Evolutionary conservation across 257 asterid species (phyloP).

Genomic region (Solanum etuberosum): DNA sequence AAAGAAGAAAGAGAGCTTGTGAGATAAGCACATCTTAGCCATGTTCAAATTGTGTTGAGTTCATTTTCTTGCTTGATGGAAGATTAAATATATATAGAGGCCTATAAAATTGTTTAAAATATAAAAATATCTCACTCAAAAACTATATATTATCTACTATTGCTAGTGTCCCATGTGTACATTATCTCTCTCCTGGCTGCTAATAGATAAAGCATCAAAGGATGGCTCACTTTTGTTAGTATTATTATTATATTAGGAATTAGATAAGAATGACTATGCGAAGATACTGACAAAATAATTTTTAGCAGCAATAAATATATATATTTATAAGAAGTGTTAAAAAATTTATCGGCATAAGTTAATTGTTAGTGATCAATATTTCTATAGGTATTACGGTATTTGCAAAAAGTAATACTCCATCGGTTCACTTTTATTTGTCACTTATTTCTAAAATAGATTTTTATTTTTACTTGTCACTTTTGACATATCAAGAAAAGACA

Average conservation of each 20-base stretch:
- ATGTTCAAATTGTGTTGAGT: background rate
- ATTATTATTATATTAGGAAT: no score
- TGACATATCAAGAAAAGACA: no score
- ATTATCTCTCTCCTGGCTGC: background rate
- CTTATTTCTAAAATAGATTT: no score
- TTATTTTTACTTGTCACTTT: no score
- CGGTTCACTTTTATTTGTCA: no score
- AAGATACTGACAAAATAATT: no score
- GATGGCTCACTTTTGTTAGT: background rate
- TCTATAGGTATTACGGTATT: no score
- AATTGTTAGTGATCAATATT: no score
- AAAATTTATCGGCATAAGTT: no score
- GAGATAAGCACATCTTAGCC: background rate
- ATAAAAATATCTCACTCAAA: background rate
- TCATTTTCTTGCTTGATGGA: background rate
- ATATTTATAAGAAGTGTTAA: no score
- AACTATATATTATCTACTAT: background rate
- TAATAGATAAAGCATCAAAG: background rate
- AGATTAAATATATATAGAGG: background rate
- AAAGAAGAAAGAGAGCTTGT: background rate
- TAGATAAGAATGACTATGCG: background rate
- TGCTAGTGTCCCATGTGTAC: background rate
- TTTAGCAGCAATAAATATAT: rapidly evolving
- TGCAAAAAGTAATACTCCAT: no score
- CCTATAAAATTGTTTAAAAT: background rate